phyloP scores from a whole-genome alignment of 495 filamentous ascomycete genomes.

The Sporormia fimetaria region DNA sequence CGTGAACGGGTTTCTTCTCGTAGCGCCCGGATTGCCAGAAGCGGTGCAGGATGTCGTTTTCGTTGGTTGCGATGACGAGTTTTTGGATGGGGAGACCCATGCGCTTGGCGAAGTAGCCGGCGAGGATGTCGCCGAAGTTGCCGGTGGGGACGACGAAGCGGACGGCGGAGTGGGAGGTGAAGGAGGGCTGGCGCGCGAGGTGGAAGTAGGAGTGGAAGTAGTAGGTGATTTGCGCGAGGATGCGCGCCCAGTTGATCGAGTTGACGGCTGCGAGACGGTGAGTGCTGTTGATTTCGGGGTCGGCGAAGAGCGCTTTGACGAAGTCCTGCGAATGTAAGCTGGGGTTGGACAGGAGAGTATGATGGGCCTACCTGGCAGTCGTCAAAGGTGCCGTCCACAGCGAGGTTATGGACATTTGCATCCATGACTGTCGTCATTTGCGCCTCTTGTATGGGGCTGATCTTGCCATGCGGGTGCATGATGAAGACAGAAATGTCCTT shows the following conservation, averaged over 20 bases:
- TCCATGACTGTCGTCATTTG: conserved; percentile 93
- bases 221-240: conserved; percentile 88
- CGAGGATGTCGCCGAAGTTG: conserved; percentile 94
- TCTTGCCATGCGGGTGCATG: conserved; percentile 69
- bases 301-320: conserved; percentile 84
- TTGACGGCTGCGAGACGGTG: conserved; percentile 79
- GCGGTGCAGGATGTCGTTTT: conserved; percentile 73
- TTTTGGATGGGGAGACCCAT: conserved; percentile 84
- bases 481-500: conserved; percentile 92
- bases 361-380: conserved; percentile 61
- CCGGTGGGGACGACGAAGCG: conserved; percentile 80
- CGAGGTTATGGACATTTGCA: conserved; percentile 77
- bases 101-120: conserved; percentile 77
- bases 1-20: conserved; percentile 58
- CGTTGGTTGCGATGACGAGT: conserved; percentile 80
- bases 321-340: conserved; percentile 49
- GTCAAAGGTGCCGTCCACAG: conserved; percentile 81
- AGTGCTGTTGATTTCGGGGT: conserved; percentile 58
- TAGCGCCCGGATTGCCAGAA: conserved; percentile 77
- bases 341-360: not conserved
- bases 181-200: conserved; percentile 45
- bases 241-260: conserved; percentile 81
- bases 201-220: conserved; percentile 87
- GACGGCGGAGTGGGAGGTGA: conserved; percentile 44
- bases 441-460: conserved; percentile 78